Evolutionary conservation across 1,139 yeast species (phyloP).

Genomic region (Scheffersomyces segobiensis): DNA sequence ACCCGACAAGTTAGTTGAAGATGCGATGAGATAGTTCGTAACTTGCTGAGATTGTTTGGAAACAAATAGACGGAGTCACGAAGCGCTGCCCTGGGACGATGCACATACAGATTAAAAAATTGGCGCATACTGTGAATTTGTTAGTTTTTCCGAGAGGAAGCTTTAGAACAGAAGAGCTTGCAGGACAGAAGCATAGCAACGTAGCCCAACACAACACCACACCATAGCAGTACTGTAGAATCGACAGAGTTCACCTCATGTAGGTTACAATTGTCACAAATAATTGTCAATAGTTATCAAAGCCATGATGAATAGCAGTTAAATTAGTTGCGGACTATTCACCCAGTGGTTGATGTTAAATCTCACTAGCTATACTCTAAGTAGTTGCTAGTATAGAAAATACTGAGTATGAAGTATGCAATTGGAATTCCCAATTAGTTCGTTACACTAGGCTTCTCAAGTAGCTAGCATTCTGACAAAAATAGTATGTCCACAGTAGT

Average conservation of each 20-base stretch:
- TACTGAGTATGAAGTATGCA: no score
- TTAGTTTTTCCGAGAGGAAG: neutral
- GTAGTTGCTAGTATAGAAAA: no score
- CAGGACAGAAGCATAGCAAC: no score
- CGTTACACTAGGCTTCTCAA: no score
- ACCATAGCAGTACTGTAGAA: neutral
- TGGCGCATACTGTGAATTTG: neutral
- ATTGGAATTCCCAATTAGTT: no score
- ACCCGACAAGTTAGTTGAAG: neutral
- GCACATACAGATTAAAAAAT: neutral
- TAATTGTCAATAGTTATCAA: no score
- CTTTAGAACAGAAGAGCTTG: neutral
- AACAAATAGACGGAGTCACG: neutral
- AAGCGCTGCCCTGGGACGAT: neutral
- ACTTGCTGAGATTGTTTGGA: neutral
- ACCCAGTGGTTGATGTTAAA: no score
- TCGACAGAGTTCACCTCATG: neutral
- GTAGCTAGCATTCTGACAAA: no score
- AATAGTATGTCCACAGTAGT: no score
- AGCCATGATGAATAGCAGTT: neutral
- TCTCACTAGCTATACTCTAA: no score
- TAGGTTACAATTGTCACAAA: neutral
- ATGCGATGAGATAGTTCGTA: neutral
- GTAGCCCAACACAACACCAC: no score
- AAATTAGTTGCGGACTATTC: neutral